Conservation (phyloP, 495 filamentous ascomycete genomes). For the Neurospora tetraspora region DNA sequence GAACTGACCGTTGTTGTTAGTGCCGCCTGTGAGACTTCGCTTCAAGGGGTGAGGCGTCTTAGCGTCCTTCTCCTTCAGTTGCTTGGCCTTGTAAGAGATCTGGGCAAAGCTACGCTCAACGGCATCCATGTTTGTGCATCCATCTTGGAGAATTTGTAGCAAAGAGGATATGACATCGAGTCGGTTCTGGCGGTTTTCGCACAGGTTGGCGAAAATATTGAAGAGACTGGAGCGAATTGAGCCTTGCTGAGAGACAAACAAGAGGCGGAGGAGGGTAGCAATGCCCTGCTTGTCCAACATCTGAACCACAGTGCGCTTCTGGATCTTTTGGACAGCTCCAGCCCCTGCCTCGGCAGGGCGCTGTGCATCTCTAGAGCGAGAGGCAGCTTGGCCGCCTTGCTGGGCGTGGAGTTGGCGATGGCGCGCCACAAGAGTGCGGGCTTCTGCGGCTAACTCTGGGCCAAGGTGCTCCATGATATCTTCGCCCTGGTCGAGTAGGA, state of each 20-base stretch:
- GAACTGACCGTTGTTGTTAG: conserved; percentile 30
- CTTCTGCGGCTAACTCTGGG: conserved; percentile 74
- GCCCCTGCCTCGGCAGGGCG: conserved; percentile 18
- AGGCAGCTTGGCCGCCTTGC: not conserved
- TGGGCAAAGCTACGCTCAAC: conserved; percentile 93
- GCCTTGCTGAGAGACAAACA: conserved; percentile 90
- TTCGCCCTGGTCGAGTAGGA: conserved; percentile 85
- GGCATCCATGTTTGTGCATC: conserved; percentile 81
- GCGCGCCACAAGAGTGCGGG: conserved; percentile 47
- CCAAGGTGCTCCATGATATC: conserved; percentile 79
- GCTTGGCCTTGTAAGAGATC: conserved; percentile 81
- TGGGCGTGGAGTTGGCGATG: conserved; percentile 8
- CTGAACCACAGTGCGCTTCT: conserved; percentile 74
- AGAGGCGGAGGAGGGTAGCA: conserved; percentile 84
- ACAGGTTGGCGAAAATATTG: conserved; percentile 77
- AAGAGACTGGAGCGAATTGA: conserved; percentile 68
- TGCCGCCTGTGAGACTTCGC: conserved; percentile 44
- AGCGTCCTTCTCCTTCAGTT: conserved; percentile 50
- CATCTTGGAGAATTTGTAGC: conserved; percentile 92
- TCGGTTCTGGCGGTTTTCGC: conserved; percentile 87
- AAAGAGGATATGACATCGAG: conserved; percentile 90
- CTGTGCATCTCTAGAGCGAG: conserved; percentile 17
- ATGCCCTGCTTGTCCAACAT: conserved; percentile 95
- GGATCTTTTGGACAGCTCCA: conserved; percentile 44
- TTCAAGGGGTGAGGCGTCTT: conserved; percentile 76